Evolutionary conservation across 2,329 filamentous ascomycete genomes (phyloP).

Genomic region (Rachicladosporium sp.): DNA sequence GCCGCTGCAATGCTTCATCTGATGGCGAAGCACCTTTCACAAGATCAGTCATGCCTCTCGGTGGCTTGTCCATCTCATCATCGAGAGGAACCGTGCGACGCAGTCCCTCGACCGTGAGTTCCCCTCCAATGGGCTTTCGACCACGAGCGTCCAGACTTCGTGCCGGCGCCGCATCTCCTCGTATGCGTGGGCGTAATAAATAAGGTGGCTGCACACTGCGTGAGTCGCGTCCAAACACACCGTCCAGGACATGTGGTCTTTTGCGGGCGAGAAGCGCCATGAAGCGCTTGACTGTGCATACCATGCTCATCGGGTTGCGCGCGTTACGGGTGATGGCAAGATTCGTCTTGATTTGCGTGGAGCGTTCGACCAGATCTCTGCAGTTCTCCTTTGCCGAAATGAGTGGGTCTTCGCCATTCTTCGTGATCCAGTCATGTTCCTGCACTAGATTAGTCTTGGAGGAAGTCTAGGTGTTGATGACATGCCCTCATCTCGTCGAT

Average conservation of each 20-base stretch:
- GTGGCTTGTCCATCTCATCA: constrained; percentile 16
- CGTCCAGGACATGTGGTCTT: constrained; percentile 43
- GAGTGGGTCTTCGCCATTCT: constrained; percentile 61
- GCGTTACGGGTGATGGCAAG: constrained; percentile 85
- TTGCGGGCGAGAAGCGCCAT: constrained; percentile 57
- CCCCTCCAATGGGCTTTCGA: constrained; percentile 35
- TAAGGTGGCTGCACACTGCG: constrained; percentile 47
- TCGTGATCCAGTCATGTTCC: constrained; percentile 91
- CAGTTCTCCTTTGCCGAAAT: constrained; percentile 79
- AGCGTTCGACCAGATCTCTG: constrained; percentile 62
- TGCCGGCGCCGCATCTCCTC: constrained; percentile 27
- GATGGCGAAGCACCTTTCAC: constrained; percentile 1
- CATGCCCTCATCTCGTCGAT: constrained; percentile 73
- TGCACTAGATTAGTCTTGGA: constrained; percentile 30
- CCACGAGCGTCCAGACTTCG: constrained; percentile 40
- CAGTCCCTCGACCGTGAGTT: constrained; percentile 41
- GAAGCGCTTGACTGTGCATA: constrained; percentile 86
- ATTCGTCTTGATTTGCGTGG: constrained; percentile 82
- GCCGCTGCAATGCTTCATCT: background rate
- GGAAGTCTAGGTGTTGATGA: too few relatives aligned
- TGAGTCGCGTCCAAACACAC: constrained; percentile 46
- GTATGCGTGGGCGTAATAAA: constrained; percentile 37
- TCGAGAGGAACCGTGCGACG: constrained; percentile 33
- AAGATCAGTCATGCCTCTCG: constrained; percentile 13
- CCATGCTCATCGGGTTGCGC: constrained; percentile 71